These are phyloP conservation scores for Stagonosporopsis chrysanthemi DNA, from an alignment of 2,329 filamentous ascomycete species.

Conservation along the genomic window DNA sequence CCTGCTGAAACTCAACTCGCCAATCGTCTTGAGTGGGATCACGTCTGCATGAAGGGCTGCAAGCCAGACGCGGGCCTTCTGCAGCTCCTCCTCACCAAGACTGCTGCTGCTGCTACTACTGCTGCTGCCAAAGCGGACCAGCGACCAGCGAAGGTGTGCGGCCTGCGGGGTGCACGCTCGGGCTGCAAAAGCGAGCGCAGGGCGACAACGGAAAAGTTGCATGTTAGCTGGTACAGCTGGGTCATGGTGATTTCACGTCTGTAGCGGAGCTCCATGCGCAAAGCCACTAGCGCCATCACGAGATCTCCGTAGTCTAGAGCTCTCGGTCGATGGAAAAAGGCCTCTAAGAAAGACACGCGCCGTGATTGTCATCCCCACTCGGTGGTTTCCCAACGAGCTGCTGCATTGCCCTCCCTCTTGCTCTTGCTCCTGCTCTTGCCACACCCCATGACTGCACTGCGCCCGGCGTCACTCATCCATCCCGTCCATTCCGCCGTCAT, in stretches of 20 bases:
- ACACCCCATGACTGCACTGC: constrained; percentile 23
- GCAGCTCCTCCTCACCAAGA: constrained; percentile 40
- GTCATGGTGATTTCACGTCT: constrained; percentile 19
- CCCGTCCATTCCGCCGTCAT: background rate
- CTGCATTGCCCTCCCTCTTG: constrained; percentile 24
- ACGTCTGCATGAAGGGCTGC: constrained; percentile 60
- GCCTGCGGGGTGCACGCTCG: constrained; percentile 17
- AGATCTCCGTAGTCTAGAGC: constrained; percentile 8
- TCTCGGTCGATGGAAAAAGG: constrained; percentile 14
- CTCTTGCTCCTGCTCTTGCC: constrained; percentile 22
- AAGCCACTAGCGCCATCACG: constrained; percentile 17
- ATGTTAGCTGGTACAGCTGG: constrained; percentile 14
- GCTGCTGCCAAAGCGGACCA: constrained; percentile 11
- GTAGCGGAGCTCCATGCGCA: constrained; percentile 12
- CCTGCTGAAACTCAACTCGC: constrained; percentile 67
- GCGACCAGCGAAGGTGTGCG: constrained; percentile 16
- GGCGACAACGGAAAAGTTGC: constrained; percentile 20
- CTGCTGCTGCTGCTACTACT: constrained; percentile 12
- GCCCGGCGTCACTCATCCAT: constrained; percentile 8
- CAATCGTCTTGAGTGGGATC: constrained; percentile 61
- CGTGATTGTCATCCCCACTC: constrained; percentile 14
- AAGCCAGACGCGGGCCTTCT: constrained; percentile 64
- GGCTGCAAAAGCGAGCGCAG: constrained; percentile 14
- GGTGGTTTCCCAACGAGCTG: constrained; percentile 27
- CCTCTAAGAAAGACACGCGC: constrained; percentile 17